phyloP scores from a whole-genome alignment of 2,329 filamentous ascomycete genomes.

The Talaromyces albobiverticillius region DNA sequence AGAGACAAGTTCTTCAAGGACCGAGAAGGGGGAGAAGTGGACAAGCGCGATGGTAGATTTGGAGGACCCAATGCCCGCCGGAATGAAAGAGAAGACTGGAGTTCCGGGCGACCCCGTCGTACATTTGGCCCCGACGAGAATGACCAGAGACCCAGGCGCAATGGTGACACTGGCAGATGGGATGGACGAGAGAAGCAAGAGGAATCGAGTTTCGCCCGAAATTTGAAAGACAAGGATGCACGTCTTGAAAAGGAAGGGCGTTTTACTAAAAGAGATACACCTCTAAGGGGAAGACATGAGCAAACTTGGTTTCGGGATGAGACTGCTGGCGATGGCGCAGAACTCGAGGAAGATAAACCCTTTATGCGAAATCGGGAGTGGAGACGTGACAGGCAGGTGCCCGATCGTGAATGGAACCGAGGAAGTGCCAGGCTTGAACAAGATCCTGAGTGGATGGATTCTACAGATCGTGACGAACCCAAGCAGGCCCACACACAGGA shows the following conservation, averaged over 20 bases:
- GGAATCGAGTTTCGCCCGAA: constrained; percentile 46
- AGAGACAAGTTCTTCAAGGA: constrained; percentile 48
- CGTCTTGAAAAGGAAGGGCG: constrained; percentile 30
- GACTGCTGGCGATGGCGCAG: constrained; percentile 32
- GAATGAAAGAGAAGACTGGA: constrained; percentile 43
- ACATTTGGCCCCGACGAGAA: constrained; percentile 40
- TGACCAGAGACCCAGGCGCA: constrained; percentile 40
- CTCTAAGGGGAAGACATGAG: constrained; percentile 64
- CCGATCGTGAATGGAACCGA: constrained; percentile 55
- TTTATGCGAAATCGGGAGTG: constrained; percentile 64
- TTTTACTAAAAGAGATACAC: constrained; percentile 61
- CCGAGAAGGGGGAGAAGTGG: constrained; percentile 31
- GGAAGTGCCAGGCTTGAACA: constrained; percentile 60
- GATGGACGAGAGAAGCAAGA: constrained; percentile 49
- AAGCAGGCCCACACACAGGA: constrained; percentile 74
- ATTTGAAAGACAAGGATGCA: constrained; percentile 56
- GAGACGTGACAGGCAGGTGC: constrained; percentile 46
- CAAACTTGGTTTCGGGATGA: constrained; percentile 72
- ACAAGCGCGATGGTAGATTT: constrained; percentile 36
- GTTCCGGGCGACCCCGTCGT: constrained; percentile 36
- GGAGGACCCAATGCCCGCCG: constrained; percentile 33
- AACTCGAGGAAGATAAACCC: constrained; percentile 42
- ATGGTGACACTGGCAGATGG: constrained; percentile 44
- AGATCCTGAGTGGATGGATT: constrained; percentile 89
- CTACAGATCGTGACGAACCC: constrained; percentile 64